These are phyloP conservation scores for Neocucurbitaria cava DNA, from an alignment of 2,329 filamentous ascomycete species.

Conservation along the genomic window DNA sequence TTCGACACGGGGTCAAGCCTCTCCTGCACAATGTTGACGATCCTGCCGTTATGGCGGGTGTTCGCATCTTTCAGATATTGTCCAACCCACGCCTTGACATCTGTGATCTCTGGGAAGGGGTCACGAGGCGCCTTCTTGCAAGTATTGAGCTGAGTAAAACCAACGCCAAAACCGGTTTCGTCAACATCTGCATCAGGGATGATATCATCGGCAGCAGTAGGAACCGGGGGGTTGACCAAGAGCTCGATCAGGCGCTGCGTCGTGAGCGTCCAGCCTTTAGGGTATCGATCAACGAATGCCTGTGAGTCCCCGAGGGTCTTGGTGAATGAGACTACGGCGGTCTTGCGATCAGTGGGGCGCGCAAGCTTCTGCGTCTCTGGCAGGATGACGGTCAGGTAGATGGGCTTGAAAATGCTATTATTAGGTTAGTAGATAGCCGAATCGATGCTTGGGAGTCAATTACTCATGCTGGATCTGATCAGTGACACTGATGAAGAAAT, in stretches of 20 bases:
- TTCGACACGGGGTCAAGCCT: conserved; percentile 62
- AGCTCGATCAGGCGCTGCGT: conserved; percentile 89
- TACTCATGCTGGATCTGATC: conserved; percentile 77
- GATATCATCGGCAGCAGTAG: conserved; percentile 70
- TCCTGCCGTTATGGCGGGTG: conserved; percentile 71
- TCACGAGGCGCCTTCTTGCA: conserved; percentile 78
- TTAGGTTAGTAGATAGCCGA: conserved; percentile 21
- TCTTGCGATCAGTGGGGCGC: conserved; percentile 88
- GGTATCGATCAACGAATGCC: conserved; percentile 75
- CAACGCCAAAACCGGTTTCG: conserved; percentile 92
- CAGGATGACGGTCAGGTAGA: conserved; percentile 88
- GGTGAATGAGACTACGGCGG: conserved; percentile 89
- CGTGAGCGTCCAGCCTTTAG: conserved; percentile 85
- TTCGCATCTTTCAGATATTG: conserved; percentile 80
- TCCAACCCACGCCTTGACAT: conserved; percentile 84
- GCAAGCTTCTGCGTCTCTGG: conserved; percentile 88
- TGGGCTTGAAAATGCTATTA: conserved; percentile 74
- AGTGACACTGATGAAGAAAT: conserved; percentile 88
- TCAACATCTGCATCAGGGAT: conserved; percentile 91
- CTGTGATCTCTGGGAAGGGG: conserved; percentile 83
- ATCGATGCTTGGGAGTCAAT: conserved; percentile 22
- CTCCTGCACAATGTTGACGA: conserved; percentile 74
- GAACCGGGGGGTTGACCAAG: conserved; percentile 84
- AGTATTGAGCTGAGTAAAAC: conserved; percentile 92
- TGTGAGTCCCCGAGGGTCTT: conserved; percentile 89